Conservation (phyloP, 2,329 filamentous ascomycete species). For the Biscogniauxia mediterranea region DNA sequence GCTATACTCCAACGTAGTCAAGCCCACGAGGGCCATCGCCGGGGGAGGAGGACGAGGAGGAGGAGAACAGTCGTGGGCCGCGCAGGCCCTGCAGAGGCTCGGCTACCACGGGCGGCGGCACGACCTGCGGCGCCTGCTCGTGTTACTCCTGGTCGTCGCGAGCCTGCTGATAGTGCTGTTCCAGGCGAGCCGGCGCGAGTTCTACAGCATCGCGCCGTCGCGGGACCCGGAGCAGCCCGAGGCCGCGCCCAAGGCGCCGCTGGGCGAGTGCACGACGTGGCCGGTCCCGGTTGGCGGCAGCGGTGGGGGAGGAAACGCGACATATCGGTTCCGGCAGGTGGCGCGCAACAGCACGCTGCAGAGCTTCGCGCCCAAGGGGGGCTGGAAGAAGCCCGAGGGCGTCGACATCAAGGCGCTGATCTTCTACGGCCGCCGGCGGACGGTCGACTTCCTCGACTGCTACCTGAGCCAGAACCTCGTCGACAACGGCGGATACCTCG, state of each 20-base stretch:
- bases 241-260: neutral
- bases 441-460: slow-evolving; percentile 46
- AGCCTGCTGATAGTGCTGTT: slow-evolving; percentile 20
- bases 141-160: slow-evolving; percentile 17
- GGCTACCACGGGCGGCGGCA: slow-evolving; percentile 13
- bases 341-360: slow-evolving; percentile 13
- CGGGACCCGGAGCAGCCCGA: neutral
- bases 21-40: slow-evolving; percentile 5
- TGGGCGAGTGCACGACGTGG: slow-evolving; percentile 28
- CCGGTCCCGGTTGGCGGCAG: slow-evolving; percentile 14
- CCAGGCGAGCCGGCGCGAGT: slow-evolving; percentile 21
- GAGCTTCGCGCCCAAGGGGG: slow-evolving; percentile 24
- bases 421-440: slow-evolving; percentile 44
- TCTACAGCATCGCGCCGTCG: slow-evolving; percentile 14
- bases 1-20: neutral
- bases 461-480: slow-evolving; percentile 44
- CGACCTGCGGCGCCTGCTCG: slow-evolving; percentile 18
- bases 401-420: slow-evolving; percentile 42
- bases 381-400: slow-evolving; percentile 30
- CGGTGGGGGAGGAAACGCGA: too few species aligned
- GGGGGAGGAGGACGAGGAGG: slow-evolving; percentile 8
- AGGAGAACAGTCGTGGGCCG: slow-evolving; percentile 15
- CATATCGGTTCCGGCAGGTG: slow-evolving; percentile 8
- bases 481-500: slow-evolving; percentile 43
- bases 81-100: slow-evolving; percentile 15